Evolutionary conservation across 1,284 basidiomycete genomes (phyloP).

Genomic region (Waitea zeae): DNA sequence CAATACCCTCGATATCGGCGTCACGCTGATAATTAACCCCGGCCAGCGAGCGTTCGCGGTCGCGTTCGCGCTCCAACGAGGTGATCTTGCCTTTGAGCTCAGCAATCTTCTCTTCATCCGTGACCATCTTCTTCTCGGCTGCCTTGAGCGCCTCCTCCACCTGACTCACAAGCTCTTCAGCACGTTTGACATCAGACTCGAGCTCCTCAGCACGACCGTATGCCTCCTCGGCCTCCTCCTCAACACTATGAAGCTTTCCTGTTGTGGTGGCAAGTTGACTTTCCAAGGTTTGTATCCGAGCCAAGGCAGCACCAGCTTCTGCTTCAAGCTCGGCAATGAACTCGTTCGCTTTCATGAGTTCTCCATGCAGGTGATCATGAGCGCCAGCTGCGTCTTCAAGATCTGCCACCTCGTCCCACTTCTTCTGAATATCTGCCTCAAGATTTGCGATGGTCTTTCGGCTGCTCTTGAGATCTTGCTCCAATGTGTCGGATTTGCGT

Average conservation of each 20-base stretch:
- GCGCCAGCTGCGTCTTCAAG: conserved; percentile 13
- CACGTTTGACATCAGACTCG: conserved; percentile 31
- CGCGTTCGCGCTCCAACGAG: conserved; percentile 40
- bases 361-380: no score
- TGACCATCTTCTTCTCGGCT: conserved; percentile 43
- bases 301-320: conserved; percentile 23
- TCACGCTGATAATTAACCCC: conserved; percentile 26
- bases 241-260: conserved; percentile 25
- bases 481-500: conserved; percentile 19
- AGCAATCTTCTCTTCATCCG: conserved; percentile 36
- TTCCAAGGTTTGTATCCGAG: conserved; percentile 33
- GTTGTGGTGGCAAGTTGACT: conserved; percentile 26
- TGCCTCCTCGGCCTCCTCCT: conserved; percentile 26
- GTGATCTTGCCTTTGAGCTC: conserved; percentile 33
- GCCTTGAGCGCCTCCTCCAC: conserved; percentile 59
- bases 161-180: conserved; percentile 36
- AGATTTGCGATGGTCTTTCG: conserved; percentile 17
- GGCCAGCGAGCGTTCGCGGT: conserved; percentile 20
- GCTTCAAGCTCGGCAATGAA: conserved; percentile 41
- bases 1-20: conserved; percentile 39
- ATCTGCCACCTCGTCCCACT: conserved; percentile 11
- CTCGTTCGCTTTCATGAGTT: conserved; percentile 24
- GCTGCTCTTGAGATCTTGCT: conserved; percentile 15
- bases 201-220: conserved; percentile 30
- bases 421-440: conserved; percentile 17